phyloP scores from a whole-genome alignment of 139 green algal species.

The Coelastrella sp. region DNA sequence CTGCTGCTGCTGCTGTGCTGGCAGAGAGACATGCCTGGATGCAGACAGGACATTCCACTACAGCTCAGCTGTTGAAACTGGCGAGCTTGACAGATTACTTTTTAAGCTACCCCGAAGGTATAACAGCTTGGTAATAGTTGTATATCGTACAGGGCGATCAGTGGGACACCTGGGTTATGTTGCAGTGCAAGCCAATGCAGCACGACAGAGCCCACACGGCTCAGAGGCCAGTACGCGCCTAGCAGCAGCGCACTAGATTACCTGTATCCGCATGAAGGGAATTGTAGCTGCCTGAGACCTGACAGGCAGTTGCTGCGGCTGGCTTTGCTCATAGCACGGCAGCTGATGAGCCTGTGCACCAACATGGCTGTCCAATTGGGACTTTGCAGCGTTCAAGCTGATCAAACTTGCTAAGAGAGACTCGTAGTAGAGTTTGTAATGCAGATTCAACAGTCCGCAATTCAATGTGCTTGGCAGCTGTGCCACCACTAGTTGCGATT shows the following conservation, averaged over 20 bases:
- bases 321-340: conserved; percentile 23
- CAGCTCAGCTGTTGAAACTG: too few species aligned
- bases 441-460: not conserved
- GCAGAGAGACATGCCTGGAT: not conserved
- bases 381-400: not conserved
- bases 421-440: not conserved
- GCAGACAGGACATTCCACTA: not conserved
- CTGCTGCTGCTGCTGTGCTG: conserved; percentile 6
- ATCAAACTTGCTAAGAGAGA: not conserved
- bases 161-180: too few species aligned
- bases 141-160: too few species aligned
- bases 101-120: too few species aligned
- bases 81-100: too few species aligned
- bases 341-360: conserved; percentile 19
- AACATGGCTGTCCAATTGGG: not conserved
- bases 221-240: too few species aligned
- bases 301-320: conserved; percentile 7
- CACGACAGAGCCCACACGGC: too few species aligned
- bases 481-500: not conserved
- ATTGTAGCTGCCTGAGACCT: not conserved
- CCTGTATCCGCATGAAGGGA: not conserved
- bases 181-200: too few species aligned
- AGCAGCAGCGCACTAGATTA: not conserved
- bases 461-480: not conserved
- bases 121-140: too few species aligned